Base-by-base conservation (phyloP, 164 flowering plant species). In the Chloranthus sessilifolius region DNA sequence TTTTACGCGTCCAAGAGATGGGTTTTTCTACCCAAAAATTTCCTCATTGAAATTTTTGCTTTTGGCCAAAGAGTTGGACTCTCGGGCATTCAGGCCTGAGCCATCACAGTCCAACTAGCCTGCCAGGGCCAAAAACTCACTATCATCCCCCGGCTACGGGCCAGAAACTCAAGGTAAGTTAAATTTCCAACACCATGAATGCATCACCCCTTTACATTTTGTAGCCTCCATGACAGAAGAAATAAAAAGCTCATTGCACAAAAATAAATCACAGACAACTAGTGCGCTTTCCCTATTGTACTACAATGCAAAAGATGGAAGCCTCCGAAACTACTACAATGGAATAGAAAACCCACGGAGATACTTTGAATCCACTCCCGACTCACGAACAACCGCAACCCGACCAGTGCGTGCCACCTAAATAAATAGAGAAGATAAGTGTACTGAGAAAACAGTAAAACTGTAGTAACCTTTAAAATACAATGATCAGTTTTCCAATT, bases 391-490 rank as follows among this genome's bases (percentile, higher is more conserved):
- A 62, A 87, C 54, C 21, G 98, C 95, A 52, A 87, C 58, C 15
- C 98, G 81, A 14, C 98, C 98, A 3, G 98, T 90, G 59, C 98
- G 60, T 53, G 98, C 98, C 43, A 87, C 96, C 98, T 86, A 46
- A 31, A 60, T n/a, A n/a, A n/a, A n/a, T n/a, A n/a, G n/a, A 10
- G n/a, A 42, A 23, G 36, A 5, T 21, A 21, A 16, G 10, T 4
- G 14, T 23, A 25, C 22, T 31, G 9, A 20, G 17, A 29, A 50
- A 7, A 9, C 26, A 50, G 7, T 8, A 8, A 14, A n/a, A 50
- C 15, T n/a, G n/a, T n/a, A n/a, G n/a, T n/a, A n/a, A n/a, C n/a
- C n/a, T n/a, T n/a, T n/a, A n/a, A n/a, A n/a, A n/a, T n/a, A n/a
- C n/a, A n/a, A n/a, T n/a, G n/a, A n/a, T n/a, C n/a, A n/a, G n/a